Conservation (phyloP, 2,329 filamentous ascomycete species). For the Botrytis deweyae region DNA sequence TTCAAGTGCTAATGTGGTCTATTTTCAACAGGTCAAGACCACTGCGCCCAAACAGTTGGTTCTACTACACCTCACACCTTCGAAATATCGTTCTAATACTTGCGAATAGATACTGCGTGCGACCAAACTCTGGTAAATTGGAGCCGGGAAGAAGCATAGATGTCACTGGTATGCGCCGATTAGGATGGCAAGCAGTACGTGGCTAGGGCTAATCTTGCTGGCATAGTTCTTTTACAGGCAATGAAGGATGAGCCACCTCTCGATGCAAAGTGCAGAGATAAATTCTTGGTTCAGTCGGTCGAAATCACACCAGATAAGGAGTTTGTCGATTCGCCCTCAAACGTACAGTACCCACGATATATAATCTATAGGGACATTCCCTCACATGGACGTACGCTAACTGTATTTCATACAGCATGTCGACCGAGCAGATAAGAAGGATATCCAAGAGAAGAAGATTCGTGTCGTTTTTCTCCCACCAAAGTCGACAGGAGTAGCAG, state of each 20-base stretch:
- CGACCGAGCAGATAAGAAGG: constrained; percentile 70
- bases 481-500: constrained; percentile 44
- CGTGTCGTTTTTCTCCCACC: constrained; percentile 80
- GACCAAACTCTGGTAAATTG: constrained; percentile 94
- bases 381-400: not conserved
- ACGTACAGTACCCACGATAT: constrained; percentile 60
- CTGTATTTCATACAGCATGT: constrained; percentile 61
- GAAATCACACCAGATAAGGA: constrained; percentile 81
- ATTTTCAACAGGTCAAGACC: constrained; percentile 78
- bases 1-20: not conserved
- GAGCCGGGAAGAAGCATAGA: constrained; percentile 87
- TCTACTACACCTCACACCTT: constrained; percentile 2
- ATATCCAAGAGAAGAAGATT: constrained; percentile 92
- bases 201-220: constrained; percentile 24
- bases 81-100: constrained; percentile 2
- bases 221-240: constrained; percentile 83
- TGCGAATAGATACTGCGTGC: constrained; percentile 81
- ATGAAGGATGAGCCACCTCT: constrained; percentile 92
- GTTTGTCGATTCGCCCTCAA: constrained; percentile 73
- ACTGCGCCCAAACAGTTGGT: constrained; percentile 97
- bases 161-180: constrained; percentile 70
- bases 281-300: constrained; percentile 95
- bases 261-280: constrained; percentile 91
- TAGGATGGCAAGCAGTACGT: not conserved
- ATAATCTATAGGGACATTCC: not conserved